phyloP scores from a whole-genome alignment of 441 rosid genomes.

The Gossypium aridum region DNA sequence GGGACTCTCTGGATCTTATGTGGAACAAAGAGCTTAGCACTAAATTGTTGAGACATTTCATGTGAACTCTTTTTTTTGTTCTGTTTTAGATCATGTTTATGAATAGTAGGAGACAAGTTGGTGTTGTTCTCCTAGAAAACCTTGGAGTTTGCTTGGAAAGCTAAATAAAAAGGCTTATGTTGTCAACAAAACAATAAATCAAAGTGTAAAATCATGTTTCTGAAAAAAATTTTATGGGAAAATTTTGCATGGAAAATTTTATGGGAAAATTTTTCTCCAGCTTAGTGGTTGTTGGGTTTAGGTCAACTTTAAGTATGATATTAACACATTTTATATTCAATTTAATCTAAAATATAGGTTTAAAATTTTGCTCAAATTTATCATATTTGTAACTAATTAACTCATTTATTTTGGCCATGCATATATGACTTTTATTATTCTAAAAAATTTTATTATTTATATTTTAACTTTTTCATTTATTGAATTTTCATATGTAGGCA shows the following conservation, averaged over 20 bases:
- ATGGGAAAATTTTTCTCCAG: no score
- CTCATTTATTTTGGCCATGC: no score
- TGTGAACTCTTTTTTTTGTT: neutral
- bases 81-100: neutral
- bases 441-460: no score
- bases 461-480: no score
- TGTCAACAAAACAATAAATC: neutral
- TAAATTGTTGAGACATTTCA: neutral
- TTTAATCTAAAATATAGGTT: no score
- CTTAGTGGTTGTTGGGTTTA: no score
- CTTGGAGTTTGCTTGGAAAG: neutral
- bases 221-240: neutral
- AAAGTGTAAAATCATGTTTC: neutral
- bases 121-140: neutral
- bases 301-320: no score
- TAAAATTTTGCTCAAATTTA: no score
- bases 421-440: no score
- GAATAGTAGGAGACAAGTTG: neutral
- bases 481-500: no score
- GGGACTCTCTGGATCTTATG: slow-evolving; percentile 84
- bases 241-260: neutral
- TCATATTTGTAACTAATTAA: no score
- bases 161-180: neutral
- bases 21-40: slow-evolving; percentile 15
- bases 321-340: no score